Evolutionary conservation across 2,329 filamentous ascomycete genomes (phyloP).

Genomic region (Chalaropsis thielavioides): DNA sequence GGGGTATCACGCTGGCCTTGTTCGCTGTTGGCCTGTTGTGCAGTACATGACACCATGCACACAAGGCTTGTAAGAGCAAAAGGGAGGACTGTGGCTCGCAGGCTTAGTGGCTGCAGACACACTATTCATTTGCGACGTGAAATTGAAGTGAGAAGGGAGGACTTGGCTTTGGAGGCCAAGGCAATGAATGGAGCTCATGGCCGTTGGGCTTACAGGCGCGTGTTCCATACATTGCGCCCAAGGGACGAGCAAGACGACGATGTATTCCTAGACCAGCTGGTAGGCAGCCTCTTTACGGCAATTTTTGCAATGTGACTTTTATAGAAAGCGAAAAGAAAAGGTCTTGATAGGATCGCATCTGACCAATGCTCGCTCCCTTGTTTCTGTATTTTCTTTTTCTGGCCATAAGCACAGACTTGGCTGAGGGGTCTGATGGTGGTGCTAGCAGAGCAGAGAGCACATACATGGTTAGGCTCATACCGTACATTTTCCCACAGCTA

Average conservation of each 20-base stretch:
- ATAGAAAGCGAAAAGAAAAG: constrained; percentile 4
- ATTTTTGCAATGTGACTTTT: background rate
- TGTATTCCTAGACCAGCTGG: too few species aligned
- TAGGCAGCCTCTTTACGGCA: too few species aligned
- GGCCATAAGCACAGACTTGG: background rate
- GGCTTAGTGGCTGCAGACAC: background rate
- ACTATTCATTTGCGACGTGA: background rate
- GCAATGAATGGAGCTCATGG: background rate
- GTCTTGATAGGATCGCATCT: background rate
- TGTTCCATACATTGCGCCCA: background rate
- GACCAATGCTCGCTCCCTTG: background rate
- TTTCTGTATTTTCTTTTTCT: background rate
- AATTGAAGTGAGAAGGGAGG: background rate
- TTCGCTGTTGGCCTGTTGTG: background rate
- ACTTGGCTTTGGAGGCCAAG: background rate
- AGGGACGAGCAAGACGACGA: background rate
- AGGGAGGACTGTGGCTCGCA: background rate
- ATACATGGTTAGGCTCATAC: background rate
- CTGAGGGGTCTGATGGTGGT: background rate
- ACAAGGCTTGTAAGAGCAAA: background rate
- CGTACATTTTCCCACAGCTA: background rate
- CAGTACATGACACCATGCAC: background rate
- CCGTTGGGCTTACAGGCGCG: background rate
- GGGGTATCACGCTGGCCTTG: background rate
- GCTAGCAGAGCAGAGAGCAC: constrained; percentile 1